Base-by-base conservation (phyloP, 176 grass and related monocot genomes). In the Carex littledalei region DNA sequence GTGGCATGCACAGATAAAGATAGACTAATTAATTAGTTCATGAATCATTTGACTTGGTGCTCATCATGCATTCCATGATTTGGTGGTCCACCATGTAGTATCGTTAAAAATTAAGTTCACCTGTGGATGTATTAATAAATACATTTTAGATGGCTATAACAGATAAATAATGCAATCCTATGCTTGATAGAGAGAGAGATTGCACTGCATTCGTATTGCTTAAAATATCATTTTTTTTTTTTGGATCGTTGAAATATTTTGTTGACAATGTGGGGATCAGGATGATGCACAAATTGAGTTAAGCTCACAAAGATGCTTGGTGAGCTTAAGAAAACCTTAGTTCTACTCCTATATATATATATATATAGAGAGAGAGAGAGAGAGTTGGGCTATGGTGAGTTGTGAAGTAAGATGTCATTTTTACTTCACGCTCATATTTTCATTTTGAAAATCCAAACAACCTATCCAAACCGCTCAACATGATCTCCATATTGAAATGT, bases 251-350 rank as follows among this genome's bases (percentile, higher is more conserved):
- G 15, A 69, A 69, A 37, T 17, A 17, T 9, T 70, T 70, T 70
- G 1, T 17, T 70, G 35, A 70, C 67, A 70, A 8, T 43, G 2
- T n/a, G 31, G 6, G 16, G 2, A 70, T 34, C 88, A 95, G 93
- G 86, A 92, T 53, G 90, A 95, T 85, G 37, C 68, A 8, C 43
- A n/a, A n/a, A n/a, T n/a, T n/a, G n/a, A n/a, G n/a, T n/a, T n/a
- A n/a, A n/a, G n/a, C n/a, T n/a, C n/a, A n/a, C n/a, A n/a, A n/a
- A n/a, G n/a, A n/a, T n/a, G n/a, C n/a, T n/a, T n/a, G n/a, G n/a
- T n/a, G n/a, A n/a, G n/a, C n/a, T n/a, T n/a, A n/a, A n/a, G n/a
- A n/a, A n/a, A n/a, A n/a, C n/a, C n/a, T n/a, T n/a, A n/a, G n/a
- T n/a, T n/a, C n/a, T n/a, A n/a, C n/a, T n/a, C n/a, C n/a, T n/a